These are phyloP conservation scores for Panellus pusillus DNA, from an alignment of 768 basidiomycete genomes.

Conservation along the genomic window DNA sequence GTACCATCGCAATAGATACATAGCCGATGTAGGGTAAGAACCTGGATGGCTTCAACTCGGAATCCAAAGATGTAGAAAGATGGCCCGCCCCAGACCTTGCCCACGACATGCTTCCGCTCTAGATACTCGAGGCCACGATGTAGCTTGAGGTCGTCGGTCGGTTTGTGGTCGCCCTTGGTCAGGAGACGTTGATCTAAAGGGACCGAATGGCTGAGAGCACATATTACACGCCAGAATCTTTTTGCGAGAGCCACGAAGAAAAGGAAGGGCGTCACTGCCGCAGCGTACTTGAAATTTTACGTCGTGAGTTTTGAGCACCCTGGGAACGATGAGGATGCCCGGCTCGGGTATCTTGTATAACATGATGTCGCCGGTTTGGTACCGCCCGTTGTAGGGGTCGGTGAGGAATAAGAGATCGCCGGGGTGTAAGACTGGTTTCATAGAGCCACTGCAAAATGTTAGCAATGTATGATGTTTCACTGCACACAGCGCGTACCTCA, in stretches of 20 bases:
- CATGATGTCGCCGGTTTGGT: slow-evolving; percentile 92
- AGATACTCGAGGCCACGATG: slow-evolving; percentile 89
- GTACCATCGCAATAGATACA: slow-evolving; percentile 93
- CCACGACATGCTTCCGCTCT: slow-evolving; percentile 85
- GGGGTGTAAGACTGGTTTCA: slow-evolving; percentile 95
- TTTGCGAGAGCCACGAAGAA: no score
- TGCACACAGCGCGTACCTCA: no score
- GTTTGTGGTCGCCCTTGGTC: no score
- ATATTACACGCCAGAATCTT: no score
- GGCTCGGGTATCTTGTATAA: slow-evolving; percentile 95
- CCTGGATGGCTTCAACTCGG: no score
- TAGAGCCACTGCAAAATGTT: slow-evolving; percentile 66
- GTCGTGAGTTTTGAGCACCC: slow-evolving; percentile 92
- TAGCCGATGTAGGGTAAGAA: slow-evolving; percentile 96
- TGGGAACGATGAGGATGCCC: slow-evolving; percentile 95
- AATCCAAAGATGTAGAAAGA: no score
- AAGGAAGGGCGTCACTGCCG: no score
- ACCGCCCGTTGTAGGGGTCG: slow-evolving; percentile 71
- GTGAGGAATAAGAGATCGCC: slow-evolving; percentile 97
- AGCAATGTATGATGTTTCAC: slow-evolving; percentile 2
- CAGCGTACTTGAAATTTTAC: no score
- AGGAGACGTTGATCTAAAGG: no score
- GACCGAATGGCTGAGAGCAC: no score
- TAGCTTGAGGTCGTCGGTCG: slow-evolving; percentile 86
- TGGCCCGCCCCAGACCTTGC: slow-evolving; percentile 92